These are phyloP conservation scores for Mycena leptocephala DNA, from an alignment of 768 basidiomycete genomes.

Conservation along the genomic window DNA sequence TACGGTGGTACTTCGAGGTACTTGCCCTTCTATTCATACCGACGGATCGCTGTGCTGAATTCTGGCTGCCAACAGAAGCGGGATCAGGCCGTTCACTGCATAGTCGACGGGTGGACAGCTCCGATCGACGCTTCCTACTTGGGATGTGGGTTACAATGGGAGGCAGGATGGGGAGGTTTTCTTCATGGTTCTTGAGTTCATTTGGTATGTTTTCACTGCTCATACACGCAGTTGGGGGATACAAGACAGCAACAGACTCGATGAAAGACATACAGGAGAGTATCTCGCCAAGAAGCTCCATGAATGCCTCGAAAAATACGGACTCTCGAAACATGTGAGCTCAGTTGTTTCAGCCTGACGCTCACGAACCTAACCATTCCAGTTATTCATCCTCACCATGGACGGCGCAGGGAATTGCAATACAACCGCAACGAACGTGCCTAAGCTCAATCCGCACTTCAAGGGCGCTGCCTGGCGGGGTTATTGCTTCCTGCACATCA, in stretches of 20 bases:
- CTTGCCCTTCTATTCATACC: neutral
- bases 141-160: constrained; percentile 39
- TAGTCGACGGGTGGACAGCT: constrained; percentile 40
- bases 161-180: constrained; percentile 36
- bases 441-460: neutral
- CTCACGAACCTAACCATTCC: neutral
- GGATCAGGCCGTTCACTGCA: constrained; percentile 32
- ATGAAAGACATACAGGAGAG: constrained; percentile 31
- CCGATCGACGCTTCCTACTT: constrained; percentile 35
- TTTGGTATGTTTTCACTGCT: constrained; percentile 24
- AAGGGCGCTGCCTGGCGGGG: constrained; percentile 13
- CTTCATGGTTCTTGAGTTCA: constrained; percentile 38
- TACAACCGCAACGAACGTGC: neutral
- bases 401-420: constrained; percentile 11
- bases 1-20: constrained; percentile 22
- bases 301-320: constrained; percentile 32
- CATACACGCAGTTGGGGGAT: neutral
- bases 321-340: constrained; percentile 23
- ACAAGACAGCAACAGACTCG: constrained; percentile 20
- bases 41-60: neutral
- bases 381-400: constrained; percentile 5
- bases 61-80: constrained; percentile 20
- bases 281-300: constrained; percentile 32
- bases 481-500: constrained; percentile 22
- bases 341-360: neutral